A percentile compares a stretch with the other conserved stretches of the same genome.
Conservation (phyloP, 2,329 filamentous ascomycete genomes). For the Emmonsiellopsis sp. region DNA sequence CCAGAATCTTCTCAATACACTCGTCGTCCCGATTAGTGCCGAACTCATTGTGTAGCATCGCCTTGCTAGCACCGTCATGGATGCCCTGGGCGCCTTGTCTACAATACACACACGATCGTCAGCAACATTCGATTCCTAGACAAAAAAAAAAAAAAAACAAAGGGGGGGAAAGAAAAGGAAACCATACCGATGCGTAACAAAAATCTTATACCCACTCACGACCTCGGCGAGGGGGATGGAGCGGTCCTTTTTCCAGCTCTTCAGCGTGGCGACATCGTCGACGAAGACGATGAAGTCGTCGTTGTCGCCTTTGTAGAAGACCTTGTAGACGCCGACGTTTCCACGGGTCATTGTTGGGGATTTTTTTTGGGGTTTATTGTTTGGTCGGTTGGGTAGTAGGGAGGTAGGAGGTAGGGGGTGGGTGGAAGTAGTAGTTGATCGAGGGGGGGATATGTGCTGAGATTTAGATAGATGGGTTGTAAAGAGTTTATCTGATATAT, state of each 20-base stretch:
- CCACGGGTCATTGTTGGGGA: slow-evolving; percentile 55
- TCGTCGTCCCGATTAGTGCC: slow-evolving; percentile 72
- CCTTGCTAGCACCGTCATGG: slow-evolving; percentile 66
- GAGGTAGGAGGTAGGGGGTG: background rate
- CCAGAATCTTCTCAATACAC: slow-evolving; percentile 70
- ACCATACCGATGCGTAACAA: slow-evolving; percentile 72
- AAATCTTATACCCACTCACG: slow-evolving; percentile 80
- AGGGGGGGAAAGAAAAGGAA: background rate
- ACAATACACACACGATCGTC: slow-evolving; percentile 1
- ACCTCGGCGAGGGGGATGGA: slow-evolving; percentile 75
- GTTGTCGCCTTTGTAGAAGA: slow-evolving; percentile 71
- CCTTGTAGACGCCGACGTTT: slow-evolving; percentile 62
- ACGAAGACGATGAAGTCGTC: slow-evolving; percentile 63
- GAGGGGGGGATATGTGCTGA: background rate
- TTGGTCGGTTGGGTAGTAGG: background rate
- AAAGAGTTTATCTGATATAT: background rate
- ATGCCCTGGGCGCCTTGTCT: slow-evolving; percentile 82
- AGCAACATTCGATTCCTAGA: background rate
- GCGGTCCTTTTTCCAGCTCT: slow-evolving; percentile 77
- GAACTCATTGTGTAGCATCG: slow-evolving; percentile 74
- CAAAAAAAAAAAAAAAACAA: background rate
- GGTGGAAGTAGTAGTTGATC: background rate
- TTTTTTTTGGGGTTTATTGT: background rate
- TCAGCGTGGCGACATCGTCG: slow-evolving; percentile 52
- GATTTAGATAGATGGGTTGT: background rate